A percentile compares a stretch with the other conserved stretches of the same genome.
Conservation (phyloP, 192 early-diverging fungal genomes). For the Gigaspora rosea region DNA sequence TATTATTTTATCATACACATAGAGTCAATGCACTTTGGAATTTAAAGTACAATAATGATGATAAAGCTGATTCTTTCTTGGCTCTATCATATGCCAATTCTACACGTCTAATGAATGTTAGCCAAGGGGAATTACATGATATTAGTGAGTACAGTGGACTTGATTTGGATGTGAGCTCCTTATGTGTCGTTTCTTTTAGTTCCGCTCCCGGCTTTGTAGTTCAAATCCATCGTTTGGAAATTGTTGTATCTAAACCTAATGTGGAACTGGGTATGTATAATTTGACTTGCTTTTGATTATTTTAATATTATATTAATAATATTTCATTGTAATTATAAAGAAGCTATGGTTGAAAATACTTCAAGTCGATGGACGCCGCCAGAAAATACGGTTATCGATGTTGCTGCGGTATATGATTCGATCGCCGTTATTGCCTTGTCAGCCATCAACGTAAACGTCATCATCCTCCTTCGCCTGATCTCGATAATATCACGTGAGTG, state of each 20-base stretch:
- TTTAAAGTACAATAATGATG: conserved; percentile 8
- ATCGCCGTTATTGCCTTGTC: not conserved
- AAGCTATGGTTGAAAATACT: not conserved
- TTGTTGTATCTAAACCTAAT: conserved; percentile 13
- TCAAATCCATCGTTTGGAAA: conserved; percentile 7
- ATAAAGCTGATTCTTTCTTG: conserved; percentile 3
- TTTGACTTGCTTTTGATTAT: not conserved
- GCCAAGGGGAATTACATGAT: conserved; percentile 10
- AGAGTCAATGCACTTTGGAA: conserved; percentile 11
- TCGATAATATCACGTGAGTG: not conserved
- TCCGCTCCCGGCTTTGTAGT: not conserved
- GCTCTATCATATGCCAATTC: conserved; percentile 22
- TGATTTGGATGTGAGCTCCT: conserved; percentile 10
- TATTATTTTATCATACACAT: too few relatives aligned
- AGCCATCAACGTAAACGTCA: conserved; percentile 7
- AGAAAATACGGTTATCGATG: conserved; percentile 5
- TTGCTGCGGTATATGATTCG: conserved; percentile 1
- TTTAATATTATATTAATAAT: too few relatives aligned
- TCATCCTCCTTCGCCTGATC: not conserved
- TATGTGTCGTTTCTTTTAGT: not conserved
- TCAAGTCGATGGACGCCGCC: not conserved
- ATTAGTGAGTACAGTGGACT: conserved; percentile 18
- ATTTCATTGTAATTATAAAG: too few relatives aligned
- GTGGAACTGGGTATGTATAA: not conserved
- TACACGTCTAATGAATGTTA: conserved; percentile 2